Conservation (phyloP, 2,329 filamentous ascomycete species). For the Aquanectria penicillioides region DNA sequence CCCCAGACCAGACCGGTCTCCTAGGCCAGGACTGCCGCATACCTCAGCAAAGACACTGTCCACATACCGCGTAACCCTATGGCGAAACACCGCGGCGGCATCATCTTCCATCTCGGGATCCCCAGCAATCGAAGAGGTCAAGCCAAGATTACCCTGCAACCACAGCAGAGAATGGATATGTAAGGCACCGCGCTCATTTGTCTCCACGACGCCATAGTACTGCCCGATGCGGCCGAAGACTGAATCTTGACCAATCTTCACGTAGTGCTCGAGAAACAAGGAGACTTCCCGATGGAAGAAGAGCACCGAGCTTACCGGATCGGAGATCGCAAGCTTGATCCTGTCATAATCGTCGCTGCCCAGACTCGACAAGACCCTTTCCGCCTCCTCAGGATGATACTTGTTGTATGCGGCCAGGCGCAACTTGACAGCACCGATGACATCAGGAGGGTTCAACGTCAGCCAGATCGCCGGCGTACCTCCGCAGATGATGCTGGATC, state of each 20-base stretch:
- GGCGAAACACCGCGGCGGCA: not conserved
- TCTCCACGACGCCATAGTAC: conserved; percentile 4
- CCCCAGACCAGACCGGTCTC: too few species aligned
- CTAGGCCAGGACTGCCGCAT: too few species aligned
- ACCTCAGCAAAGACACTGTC: conserved; percentile 8
- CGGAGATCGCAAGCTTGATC: not conserved
- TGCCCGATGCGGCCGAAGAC: not conserved
- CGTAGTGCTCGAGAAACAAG: not conserved
- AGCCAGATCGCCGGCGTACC: conserved; percentile 10
- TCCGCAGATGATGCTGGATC: not conserved
- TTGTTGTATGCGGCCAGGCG: not conserved
- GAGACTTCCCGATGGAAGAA: not conserved
- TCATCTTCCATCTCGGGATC: not conserved
- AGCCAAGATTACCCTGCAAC: conserved; percentile 6
- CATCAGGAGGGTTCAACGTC: not conserved
- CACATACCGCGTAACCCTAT: not conserved
- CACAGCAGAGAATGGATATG: conserved; percentile 13
- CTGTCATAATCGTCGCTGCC: not conserved
- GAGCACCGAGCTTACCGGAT: not conserved
- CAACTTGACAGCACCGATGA: conserved; percentile 9
- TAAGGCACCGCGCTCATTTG: conserved; percentile 11
- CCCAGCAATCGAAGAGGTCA: not conserved
- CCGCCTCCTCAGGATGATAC: not conserved
- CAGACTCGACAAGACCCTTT: not conserved
- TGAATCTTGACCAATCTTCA: not conserved